A percentile compares a stretch with the other conserved stretches of the same genome.
phyloP scores from a whole-genome alignment of 768 basidiomycete species.

The Tephrocybe sp. region DNA sequence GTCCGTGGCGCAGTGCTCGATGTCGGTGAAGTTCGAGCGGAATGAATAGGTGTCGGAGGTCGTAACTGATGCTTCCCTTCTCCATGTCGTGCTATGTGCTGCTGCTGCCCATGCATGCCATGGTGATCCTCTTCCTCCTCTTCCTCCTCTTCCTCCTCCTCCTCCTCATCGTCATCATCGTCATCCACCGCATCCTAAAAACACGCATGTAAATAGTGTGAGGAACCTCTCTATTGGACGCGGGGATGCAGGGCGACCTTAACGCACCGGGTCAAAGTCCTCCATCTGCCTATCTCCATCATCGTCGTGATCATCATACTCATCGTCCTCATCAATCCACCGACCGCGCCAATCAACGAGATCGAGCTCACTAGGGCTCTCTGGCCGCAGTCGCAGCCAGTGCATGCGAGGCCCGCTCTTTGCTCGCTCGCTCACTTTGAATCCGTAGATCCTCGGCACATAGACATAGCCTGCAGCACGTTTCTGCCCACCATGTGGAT shows the following conservation, averaged over 20 bases:
- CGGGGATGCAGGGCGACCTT: conserved; percentile 14
- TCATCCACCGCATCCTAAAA: conserved; percentile 49
- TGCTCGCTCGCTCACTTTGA: conserved; percentile 94
- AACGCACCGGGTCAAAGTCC: conserved; percentile 78
- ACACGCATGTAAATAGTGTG: conserved; percentile 8
- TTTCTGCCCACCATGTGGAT: conserved; percentile 88
- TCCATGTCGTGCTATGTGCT: conserved; percentile 33
- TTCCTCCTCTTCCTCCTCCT: conserved; percentile 64
- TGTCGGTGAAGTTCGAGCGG: conserved; percentile 54
- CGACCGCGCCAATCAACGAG: conserved; percentile 88
- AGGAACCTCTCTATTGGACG: conserved; percentile 1
- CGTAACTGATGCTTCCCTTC: conserved; percentile 25
- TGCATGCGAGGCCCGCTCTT: conserved; percentile 96
- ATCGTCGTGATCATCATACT: conserved; percentile 65
- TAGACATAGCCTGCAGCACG: conserved; percentile 86
- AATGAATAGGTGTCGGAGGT: conserved; percentile 40
- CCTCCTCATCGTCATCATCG: conserved; percentile 62
- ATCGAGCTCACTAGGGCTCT: conserved; percentile 77
- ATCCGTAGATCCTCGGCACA: conserved; percentile 92
- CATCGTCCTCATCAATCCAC: conserved; percentile 72
- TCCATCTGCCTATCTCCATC: conserved; percentile 80
- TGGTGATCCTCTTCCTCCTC: conserved; percentile 37
- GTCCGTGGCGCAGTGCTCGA: conserved; percentile 46
- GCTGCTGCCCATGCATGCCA: conserved; percentile 26
- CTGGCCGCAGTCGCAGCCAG: conserved; percentile 90